Base-by-base conservation (phyloP, 2,329 filamentous ascomycete genomes). In the Aspergillus pseudoterreus region DNA sequence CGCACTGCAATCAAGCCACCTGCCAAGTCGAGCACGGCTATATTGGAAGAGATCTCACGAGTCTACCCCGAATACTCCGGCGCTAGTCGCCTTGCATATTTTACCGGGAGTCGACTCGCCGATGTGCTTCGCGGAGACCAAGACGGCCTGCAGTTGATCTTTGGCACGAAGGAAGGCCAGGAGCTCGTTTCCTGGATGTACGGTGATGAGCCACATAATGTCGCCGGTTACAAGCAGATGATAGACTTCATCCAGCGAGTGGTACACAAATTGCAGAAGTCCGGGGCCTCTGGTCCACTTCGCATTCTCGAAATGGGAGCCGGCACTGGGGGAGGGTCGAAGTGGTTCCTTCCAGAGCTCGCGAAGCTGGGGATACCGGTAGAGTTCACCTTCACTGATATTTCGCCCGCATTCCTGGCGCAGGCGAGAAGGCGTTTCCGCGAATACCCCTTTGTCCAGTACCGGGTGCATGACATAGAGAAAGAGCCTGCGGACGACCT, bases 291-390 rank as follows among this genome's bases (percentile, higher is more conserved):
- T 9, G 43, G 49, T 1, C 43, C 60, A 3, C 54, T 75, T n/a
- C 59, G 63, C 2, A 71, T 78, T 35, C 63, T 79, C 0, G 72
- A 75, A 42, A 59, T 72, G 44, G 72, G 72, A 1, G 72, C 65
- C 5, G 71, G 69, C 1, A 73, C 68, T 1, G 70, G 72, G 0
- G 71, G 69, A 1, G 72, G 70, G 0, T 74, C 72, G 0, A 59
- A 56, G 12, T 55, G 57, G 22, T 41, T 74, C 1, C 55, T 72
- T 0, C 52, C 60, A 0, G 27, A 60, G 0, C 56, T 76, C 0
- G 57, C 58, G 6, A 47, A 49, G 2, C 56, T 65, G 1, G 63
- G 54, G 8, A 55, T 71, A 1, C 42, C 59, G 1, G 55, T 75
- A 12, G 59, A 69, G 41, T 76, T 75, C 54, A 71, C 65, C 0